Evolutionary conservation across 768 basidiomycete genomes (phyloP), one percentile per base, ranked within the genome.

Genomic region (Mycena haematopus): DNA sequence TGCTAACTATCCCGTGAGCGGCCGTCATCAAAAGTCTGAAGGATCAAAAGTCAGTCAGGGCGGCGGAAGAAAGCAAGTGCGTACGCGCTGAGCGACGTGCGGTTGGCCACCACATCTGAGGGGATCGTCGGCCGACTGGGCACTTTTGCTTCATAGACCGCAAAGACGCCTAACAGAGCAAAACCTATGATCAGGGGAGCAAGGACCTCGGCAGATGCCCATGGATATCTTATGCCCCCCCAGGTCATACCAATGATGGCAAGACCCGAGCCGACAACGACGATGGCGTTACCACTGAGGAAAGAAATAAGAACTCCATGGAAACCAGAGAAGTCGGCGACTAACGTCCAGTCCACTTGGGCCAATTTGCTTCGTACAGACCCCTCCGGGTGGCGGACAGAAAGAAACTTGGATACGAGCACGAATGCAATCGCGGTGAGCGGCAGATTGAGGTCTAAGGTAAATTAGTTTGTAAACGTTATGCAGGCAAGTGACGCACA

Each of bases 141-240:
- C 7, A 69, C 65, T 6, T 65, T 61, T 2, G 52, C 52, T 58
- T 79, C 77, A 60, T 73, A 71, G 51, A 68, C 29, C 9, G 74
- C 55, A 52, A 75, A 78, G 3, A 50, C 64, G 14, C 63, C 56
- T 19, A 82, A 57, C 17, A 75, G 69, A 10, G 70, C 54, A 14
- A 76, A n/a, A 0, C 82, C 82, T 36, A 80, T 52, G 49, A 80
- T 68, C 17, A 83, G 73, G 0, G 81, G 80, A 1, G 72, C 78
- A 19, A 82, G 72, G n/a, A 80, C 74, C 35, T 74, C 70, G 14
- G 62, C 74, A 0, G 74, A 76, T 9, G 51, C 36, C 82, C 82
- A 83, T 0, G 76, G 46, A 72, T 78, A 79, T 1, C 69, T 46
- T 2, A 68, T 58, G 7, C 69, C 82, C n/a, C 76, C 82, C 75